Evolutionary conservation across 768 basidiomycete species (phyloP), one percentile per base, ranked within the genome.

Genomic region (Suillus cothurnatus): DNA sequence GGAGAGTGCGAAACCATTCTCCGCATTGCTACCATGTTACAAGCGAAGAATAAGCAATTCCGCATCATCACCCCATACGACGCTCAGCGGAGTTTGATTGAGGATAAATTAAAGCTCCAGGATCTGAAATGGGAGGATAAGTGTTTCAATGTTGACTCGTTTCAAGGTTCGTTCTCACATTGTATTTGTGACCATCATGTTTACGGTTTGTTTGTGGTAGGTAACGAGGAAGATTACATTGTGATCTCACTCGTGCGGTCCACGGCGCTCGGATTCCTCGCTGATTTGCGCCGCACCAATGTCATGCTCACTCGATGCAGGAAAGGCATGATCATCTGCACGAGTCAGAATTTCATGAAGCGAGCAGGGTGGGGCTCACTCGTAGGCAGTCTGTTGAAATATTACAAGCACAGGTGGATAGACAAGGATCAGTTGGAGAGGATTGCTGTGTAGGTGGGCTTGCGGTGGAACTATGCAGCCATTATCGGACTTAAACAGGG

Each of bases 241-340:
- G 82, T 93, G 65, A 82, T 93, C 56, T 93, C 92, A 8, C 67
- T 91, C 19, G 91, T 91, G 6, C 82, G 91, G 31, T 83, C 90
- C 0, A 76, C 76, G 39, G 82, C 80, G 5, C 78, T 89, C 57
- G 93, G 93, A 6, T 95, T 95, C 68, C 79, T 95, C 39, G 71
- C 75, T 17, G 88, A 88, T 70, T 68, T 82, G 12, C 83, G 89
- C 34, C 83, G 93, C 21, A 89, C 90, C 61, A 94, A 95, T 87
- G 93, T 95, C 64, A 93, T 95, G 92, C 87, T 94, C 8, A 89
- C 88, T 56, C 85, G 93, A 43, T 93, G 89, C 81, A 89, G 89
- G 73, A 81, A 77, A 59, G 89, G 87, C 36, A 94, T 94, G 92
- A 87, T 87, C 64, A 89, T 95, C 69, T 80, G 89, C 61, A 82